Evolutionary conservation across 208 protist species (phyloP).

Genomic region (Trypanosoma platydactyli): DNA sequence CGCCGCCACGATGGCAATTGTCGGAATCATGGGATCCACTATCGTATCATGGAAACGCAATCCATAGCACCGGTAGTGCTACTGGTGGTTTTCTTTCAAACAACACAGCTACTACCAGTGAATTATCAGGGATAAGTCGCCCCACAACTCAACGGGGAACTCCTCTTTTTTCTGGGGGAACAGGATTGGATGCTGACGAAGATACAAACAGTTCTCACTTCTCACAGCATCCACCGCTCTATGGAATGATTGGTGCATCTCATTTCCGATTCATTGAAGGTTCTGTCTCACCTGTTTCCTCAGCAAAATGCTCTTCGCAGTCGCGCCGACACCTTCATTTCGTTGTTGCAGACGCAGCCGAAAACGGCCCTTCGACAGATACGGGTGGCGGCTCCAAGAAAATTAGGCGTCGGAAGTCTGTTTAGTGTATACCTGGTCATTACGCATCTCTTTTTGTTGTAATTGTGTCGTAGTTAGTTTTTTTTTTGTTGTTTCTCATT

Average conservation of each 20-base stretch:
- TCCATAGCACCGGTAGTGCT: neutral
- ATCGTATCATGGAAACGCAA: neutral
- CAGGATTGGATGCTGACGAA: slow-evolving; percentile 3
- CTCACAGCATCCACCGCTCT: neutral
- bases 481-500: slow-evolving; percentile 19
- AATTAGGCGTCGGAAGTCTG: slow-evolving; percentile 21
- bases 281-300: neutral
- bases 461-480: slow-evolving; percentile 14
- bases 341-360: slow-evolving; percentile 6
- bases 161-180: neutral
- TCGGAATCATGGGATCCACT: neutral
- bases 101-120: neutral
- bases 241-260: neutral
- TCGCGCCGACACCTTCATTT: slow-evolving; percentile 10
- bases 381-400: slow-evolving; percentile 4
- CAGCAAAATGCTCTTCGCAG: slow-evolving; percentile 4
- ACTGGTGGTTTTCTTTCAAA: neutral
- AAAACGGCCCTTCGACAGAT: neutral
- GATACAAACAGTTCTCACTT: slow-evolving; percentile 6
- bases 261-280: neutral
- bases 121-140: slow-evolving; percentile 2
- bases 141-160: slow-evolving; percentile 8
- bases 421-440: slow-evolving; percentile 10
- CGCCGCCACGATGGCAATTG: neutral
- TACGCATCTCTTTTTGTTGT: slow-evolving; percentile 22